Percentiles rank a stretch among this genome's conserved stretches.
Conservation (phyloP, 2,329 filamentous ascomycete species). For the Trichoderma sp. region DNA sequence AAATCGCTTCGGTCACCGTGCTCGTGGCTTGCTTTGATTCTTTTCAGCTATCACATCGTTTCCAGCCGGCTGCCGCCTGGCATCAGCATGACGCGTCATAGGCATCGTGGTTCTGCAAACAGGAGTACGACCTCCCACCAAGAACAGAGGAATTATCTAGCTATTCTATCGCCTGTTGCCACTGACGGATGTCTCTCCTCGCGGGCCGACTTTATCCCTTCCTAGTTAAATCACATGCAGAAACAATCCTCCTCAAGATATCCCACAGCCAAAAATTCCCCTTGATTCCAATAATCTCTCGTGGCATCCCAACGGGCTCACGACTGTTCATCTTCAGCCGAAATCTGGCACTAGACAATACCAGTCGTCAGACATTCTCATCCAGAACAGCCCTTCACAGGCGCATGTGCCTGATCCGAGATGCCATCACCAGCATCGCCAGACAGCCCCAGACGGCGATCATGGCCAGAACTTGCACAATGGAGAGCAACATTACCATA, state of each 20-base stretch:
- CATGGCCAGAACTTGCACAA: neutral
- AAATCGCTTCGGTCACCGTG: neutral
- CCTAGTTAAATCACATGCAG: slow-evolving; percentile 23
- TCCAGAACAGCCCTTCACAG: slow-evolving; percentile 2
- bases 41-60: neutral
- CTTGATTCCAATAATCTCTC: neutral
- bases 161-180: neutral
- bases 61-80: neutral
- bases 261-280: neutral
- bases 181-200: neutral
- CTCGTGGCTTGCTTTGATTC: slow-evolving; percentile 17
- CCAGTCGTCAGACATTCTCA: slow-evolving; percentile 14
- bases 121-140: neutral
- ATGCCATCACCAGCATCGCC: neutral
- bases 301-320: slow-evolving; percentile 22
- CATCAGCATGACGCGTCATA: slow-evolving; percentile 17
- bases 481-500: neutral
- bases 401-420: neutral
- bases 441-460: neutral
- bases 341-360: neutral
- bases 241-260: neutral
- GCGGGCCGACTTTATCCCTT: slow-evolving; percentile 6
- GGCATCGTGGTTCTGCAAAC: neutral
- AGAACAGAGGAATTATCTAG: neutral
- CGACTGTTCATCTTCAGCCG: neutral